Evolutionary conservation across 1,139 yeast species (phyloP).

Genomic region (Yamadazyma siamensis): DNA sequence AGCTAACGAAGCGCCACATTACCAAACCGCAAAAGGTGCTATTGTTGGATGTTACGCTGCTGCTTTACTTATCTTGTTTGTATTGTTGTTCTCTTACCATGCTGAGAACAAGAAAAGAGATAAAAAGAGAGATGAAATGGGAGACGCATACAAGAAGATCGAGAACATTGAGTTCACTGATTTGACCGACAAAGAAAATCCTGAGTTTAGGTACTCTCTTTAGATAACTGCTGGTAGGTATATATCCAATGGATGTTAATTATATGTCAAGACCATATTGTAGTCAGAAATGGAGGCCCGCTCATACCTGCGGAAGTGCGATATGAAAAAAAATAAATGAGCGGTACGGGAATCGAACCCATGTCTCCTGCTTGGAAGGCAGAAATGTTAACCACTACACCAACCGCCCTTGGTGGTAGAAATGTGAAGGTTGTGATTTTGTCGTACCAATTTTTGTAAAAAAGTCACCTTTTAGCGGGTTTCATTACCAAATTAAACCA

Average conservation of each 20-base stretch:
- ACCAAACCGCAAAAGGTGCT: slow-evolving; percentile 41
- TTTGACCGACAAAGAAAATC: slow-evolving; percentile 62
- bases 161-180: slow-evolving; percentile 57
- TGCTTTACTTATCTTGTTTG: slow-evolving; percentile 6
- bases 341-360: slow-evolving; percentile 80
- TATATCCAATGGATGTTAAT: no score
- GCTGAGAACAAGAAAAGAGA: slow-evolving; percentile 11
- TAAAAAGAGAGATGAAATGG: slow-evolving; percentile 3
- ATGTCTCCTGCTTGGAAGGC: slow-evolving; percentile 79
- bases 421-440: no score
- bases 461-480: no score
- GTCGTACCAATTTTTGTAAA: no score
- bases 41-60: slow-evolving; percentile 10
- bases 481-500: no score
- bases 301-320: no score
- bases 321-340: slow-evolving; percentile 41
- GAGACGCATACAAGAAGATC: slow-evolving; percentile 9
- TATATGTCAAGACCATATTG: no score
- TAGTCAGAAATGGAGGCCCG: no score
- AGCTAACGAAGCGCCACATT: slow-evolving; percentile 48
- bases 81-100: slow-evolving; percentile 5
- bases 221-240: slow-evolving; percentile 2
- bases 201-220: slow-evolving; percentile 9
- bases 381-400: slow-evolving; percentile 50
- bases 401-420: slow-evolving; percentile 34